These are phyloP conservation scores for Clonostachys solani DNA, from an alignment of 2,329 filamentous ascomycete genomes.

Conservation along the genomic window DNA sequence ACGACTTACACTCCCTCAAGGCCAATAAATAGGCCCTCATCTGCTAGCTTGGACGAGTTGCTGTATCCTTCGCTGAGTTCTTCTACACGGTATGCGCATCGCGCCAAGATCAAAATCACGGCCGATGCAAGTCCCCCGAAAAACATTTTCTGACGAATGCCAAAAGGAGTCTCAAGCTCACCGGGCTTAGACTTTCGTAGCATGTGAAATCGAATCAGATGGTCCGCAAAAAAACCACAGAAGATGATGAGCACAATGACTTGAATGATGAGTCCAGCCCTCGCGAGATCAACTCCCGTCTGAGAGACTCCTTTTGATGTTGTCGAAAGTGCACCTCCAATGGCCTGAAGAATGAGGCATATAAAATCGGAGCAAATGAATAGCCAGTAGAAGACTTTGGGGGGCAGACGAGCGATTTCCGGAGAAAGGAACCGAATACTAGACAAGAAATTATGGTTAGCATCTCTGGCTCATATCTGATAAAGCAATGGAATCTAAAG, in stretches of 20 bases:
- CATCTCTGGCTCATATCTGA: too few species aligned
- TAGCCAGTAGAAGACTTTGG: conserved; percentile 37
- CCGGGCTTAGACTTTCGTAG: conserved; percentile 28
- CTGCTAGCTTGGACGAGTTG: conserved; percentile 44
- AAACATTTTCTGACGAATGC: conserved; percentile 35
- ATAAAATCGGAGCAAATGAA: conserved; percentile 53
- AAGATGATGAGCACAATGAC: conserved; percentile 52
- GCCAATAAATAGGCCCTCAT: conserved; percentile 47
- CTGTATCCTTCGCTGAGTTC: conserved; percentile 62
- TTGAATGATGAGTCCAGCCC: conserved; percentile 54
- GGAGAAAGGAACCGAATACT: conserved; percentile 31
- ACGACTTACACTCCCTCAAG: conserved; percentile 37
- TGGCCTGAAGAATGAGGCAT: conserved; percentile 52
- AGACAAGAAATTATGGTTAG: too few species aligned
- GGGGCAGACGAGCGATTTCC: conserved; percentile 35
- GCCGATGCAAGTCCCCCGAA: conserved; percentile 46
- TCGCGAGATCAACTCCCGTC: conserved; percentile 29
- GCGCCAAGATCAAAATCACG: conserved; percentile 55
- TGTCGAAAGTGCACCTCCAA: conserved; percentile 50
- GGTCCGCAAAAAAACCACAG: conserved; percentile 40
- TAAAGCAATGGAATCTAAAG: too few species aligned
- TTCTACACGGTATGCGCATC: conserved; percentile 61
- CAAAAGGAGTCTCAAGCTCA: conserved; percentile 10
- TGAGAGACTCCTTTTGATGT: conserved; percentile 29
- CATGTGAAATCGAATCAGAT: conserved; percentile 43